Base-by-base conservation (phyloP, 305 asterid species). In the Fraxinus ornus region DNA sequence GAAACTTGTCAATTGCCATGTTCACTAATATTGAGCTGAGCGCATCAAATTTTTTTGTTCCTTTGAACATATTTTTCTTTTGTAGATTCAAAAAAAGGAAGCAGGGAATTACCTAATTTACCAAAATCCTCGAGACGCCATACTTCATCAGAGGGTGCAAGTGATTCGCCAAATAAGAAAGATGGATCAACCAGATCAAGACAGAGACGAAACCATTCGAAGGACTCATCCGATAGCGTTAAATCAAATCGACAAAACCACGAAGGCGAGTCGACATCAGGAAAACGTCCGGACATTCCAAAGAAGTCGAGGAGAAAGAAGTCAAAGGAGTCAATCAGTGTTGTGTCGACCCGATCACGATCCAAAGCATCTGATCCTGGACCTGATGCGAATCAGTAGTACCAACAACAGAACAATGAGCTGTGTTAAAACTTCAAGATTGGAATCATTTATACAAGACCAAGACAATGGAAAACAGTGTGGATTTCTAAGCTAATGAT, bases 71-170 rank as follows among this genome's bases (percentile, higher is more conserved):
- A 70, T 28, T 41, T 30, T 84, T 60, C 7, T 19, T 2, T 76
- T 85, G 79, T 55, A 91, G 94, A 88, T 82, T 86, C 93, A 81
- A 88, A 80, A 82, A 85, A 90, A 82, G 84, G 55, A 33, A 82
- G 78, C 15, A 91, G 57, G 84, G 88, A 86, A 24, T 70, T 28
- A 33, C 82, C 82, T 0, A 88, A 87, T 1, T 78, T 82, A 36
- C 85, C 89, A 9, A 90, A 81, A 70, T 49, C 91, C 22, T 78
- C 82, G 28, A 79, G 77, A 26, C 78, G 82, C 6, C 82, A 68
- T 26, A 10, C 83, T 15, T 79, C 86, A 7, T 71, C 78, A 33
- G 86, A 79, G 2, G 72, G 57, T 33, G 75, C 17, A 28, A 77
- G 17, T 52, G 85, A 82, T 60, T 9, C 85, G 0, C 41, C 37